Evolutionary conservation across 495 filamentous ascomycete genomes (phyloP), one percentile per base, ranked within the genome.

Genomic region (Hypomontagnella monticulosa): DNA sequence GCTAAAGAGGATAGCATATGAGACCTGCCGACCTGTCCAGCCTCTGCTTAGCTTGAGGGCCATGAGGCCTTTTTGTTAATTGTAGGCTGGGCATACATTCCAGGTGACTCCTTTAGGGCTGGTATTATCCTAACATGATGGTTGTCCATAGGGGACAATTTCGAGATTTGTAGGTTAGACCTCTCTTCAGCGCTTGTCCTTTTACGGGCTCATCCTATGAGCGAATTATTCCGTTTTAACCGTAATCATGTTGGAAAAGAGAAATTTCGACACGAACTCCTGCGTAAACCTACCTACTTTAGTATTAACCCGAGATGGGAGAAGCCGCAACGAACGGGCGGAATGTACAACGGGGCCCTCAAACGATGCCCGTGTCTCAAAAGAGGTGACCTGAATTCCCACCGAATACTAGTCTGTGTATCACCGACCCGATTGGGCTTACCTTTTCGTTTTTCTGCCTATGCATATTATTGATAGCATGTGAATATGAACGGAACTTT

Each of bases 391-490:
- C 38, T 64, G 44, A 32, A 47, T 38, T 44, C 23, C 14, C 19
- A 37, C 18, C n/a, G 15, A 43, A 43, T 43, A 8, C 15, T 27
- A 42, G 12, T 38, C 12, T 32, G n/a, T 14, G 14, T 42, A 51
- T 51, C n/a, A 5, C 36, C 8, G 10, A 30, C 34, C 55, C 41
- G 27, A 49, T 44, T 52, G 32, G 44, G 32, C 18, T 44, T 14
- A 12, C 32, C 19, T n/a, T 8, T 27, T 15, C 6, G 23, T 49
- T 23, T 7, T 14, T 18, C 27, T 37, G 16, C 7, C 16, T 5
- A 16, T 33, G 51, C n/a, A n/a, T 41, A 55, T 49, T 63, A 51
- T 57, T 12, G 30, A 63, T 63, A 44, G 37, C 60, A 63, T 63
- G 60, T 63, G 60, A 63, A 41, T 44, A 18, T 40, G 11, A 33